These are phyloP conservation scores for Nakazawaea wyomingensis DNA, from an alignment of 805 yeast species.

Conservation along the genomic window DNA sequence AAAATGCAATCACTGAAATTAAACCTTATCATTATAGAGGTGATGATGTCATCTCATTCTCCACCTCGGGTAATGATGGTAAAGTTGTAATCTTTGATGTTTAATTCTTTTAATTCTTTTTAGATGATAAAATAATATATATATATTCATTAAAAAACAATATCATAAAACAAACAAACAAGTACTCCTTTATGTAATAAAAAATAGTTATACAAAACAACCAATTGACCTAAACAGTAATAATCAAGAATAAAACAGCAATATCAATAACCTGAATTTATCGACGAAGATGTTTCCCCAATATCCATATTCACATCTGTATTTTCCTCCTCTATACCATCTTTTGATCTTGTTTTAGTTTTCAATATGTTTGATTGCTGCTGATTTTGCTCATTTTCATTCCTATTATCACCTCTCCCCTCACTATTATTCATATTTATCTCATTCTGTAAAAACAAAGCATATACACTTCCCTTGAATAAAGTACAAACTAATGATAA, in stretches of 20 bases:
- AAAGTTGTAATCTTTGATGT: constrained; percentile 74
- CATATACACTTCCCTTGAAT: constrained; percentile 40
- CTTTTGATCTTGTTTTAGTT: no score
- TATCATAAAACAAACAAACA: no score
- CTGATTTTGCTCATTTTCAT: background rate
- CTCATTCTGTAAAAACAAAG: constrained; percentile 7
- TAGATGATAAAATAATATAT: no score
- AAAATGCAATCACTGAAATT: constrained; percentile 77
- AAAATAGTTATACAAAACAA: no score
- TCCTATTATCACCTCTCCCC: background rate
- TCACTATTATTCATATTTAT: no score
- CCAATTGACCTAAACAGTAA: no score
- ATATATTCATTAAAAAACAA: no score
- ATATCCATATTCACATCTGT: no score
- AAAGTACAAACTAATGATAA: constrained; percentile 38
- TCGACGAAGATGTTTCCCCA: no score
- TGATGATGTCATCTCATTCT: constrained; percentile 50
- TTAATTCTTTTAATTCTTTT: constrained; percentile 18
- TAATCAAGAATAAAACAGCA: no score
- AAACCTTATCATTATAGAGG: constrained; percentile 38
- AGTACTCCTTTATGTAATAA: no score
- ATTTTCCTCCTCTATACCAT: background rate
- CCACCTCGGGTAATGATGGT: constrained; percentile 87
- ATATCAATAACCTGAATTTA: no score
- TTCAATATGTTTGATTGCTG: background rate